These are phyloP conservation scores for Fusarium oxysporum DNA, from an alignment of 2,329 filamentous ascomycete genomes.

Conservation along the genomic window DNA sequence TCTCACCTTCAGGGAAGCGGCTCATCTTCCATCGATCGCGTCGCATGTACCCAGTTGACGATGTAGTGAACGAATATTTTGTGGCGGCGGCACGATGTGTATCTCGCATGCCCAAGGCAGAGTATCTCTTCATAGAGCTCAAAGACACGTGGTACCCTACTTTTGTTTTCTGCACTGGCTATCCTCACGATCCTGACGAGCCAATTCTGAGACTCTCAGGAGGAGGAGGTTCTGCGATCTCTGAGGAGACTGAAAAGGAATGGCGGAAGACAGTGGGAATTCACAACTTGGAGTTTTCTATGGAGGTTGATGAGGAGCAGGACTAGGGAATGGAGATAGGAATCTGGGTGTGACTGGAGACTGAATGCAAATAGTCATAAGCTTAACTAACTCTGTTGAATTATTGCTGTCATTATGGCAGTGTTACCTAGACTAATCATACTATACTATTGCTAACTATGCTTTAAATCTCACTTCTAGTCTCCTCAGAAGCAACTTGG, in stretches of 20 bases:
- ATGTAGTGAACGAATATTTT: neutral
- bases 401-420: accelerated
- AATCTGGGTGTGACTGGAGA: accelerated
- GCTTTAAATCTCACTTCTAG: neutral
- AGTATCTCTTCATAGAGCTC: neutral
- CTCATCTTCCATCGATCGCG: too few relatives aligned
- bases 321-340: neutral
- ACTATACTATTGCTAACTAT: neutral
- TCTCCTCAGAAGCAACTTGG: neutral
- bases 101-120: neutral
- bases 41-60: neutral
- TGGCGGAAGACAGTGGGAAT: neutral
- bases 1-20: neutral
- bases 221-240: neutral
- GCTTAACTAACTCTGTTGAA: accelerated
- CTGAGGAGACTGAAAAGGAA: neutral
- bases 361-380: neutral
- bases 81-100: neutral
- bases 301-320: neutral
- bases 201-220: neutral
- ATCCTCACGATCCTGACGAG: neutral
- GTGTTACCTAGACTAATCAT: too few relatives aligned
- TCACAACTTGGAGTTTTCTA: neutral
- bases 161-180: neutral
- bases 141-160: neutral